phyloP scores from a whole-genome alignment of 2,329 filamentous ascomycete genomes.

The Ascochyta viciae-villosae region DNA sequence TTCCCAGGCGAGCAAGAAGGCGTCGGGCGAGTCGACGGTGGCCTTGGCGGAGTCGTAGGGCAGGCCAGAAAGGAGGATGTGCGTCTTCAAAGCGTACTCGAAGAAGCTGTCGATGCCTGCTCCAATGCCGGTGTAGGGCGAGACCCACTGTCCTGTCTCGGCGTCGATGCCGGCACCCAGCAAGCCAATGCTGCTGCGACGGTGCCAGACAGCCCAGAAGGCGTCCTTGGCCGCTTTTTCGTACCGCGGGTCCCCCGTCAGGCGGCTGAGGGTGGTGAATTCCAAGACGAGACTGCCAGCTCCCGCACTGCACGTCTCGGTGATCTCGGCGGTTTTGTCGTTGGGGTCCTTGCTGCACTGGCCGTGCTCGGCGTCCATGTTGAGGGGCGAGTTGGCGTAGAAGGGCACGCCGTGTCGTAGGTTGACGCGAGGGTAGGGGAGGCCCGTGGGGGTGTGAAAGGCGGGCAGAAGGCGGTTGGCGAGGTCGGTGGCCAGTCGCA shows the following conservation, averaged over 20 bases:
- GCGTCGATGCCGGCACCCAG: slow-evolving; percentile 93
- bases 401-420: slow-evolving; percentile 90
- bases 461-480: slow-evolving; percentile 85
- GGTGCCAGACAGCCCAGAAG: slow-evolving; percentile 96
- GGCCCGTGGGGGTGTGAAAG: slow-evolving; percentile 87
- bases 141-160: slow-evolving; percentile 88
- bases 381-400: slow-evolving; percentile 84
- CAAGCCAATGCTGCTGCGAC: slow-evolving; percentile 82
- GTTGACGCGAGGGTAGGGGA: slow-evolving; percentile 95
- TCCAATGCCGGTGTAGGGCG: slow-evolving; percentile 89
- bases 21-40: slow-evolving; percentile 72
- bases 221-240: slow-evolving; percentile 89
- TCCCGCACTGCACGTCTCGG: slow-evolving; percentile 95
- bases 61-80: slow-evolving; percentile 84
- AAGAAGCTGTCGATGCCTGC: slow-evolving; percentile 98
- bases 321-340: slow-evolving; percentile 71
- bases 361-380: slow-evolving; percentile 61
- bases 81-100: slow-evolving; percentile 94
- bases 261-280: slow-evolving; percentile 85
- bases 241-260: slow-evolving; percentile 87
- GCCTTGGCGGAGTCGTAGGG: slow-evolving; percentile 54
- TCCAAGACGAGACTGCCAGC: slow-evolving; percentile 95
- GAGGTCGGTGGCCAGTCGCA: slow-evolving; percentile 88
- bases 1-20: slow-evolving; percentile 84
- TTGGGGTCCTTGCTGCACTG: slow-evolving; percentile 56